Evolutionary conservation across 148 eudicot genomes (phyloP), one percentile per base, ranked within the genome.

Genomic region (Cornus florida): DNA sequence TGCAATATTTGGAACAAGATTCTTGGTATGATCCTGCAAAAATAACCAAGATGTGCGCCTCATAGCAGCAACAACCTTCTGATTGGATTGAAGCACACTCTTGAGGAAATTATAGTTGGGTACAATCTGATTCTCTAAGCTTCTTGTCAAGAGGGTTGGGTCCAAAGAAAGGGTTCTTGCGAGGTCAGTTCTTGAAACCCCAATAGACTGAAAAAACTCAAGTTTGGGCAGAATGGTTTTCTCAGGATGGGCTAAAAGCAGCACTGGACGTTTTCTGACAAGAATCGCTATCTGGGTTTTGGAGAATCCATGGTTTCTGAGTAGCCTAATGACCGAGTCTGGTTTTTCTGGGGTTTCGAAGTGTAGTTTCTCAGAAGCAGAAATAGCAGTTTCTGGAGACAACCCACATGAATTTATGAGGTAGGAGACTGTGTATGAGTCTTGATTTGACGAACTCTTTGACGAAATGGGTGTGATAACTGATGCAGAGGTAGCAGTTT

Each of bases 161-260:
- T 50, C 67, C 4, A 53, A 46, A 13, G 77, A 77, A n/a, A 73
- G 2, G 16, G 19, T 68, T 7, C 2, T 62, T 7, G 73, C 69
- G 10, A 82, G 67, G 35, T 71, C 57, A 53, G 31, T 32, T 0
- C 14, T 16, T 3, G 84, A 71, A 19, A 82, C 6, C 14, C 80
- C 84, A 32, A 82, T 72, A 3, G 73, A 77, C 9, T 20, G 35
- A 43, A 77, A 82, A 72, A 78, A 82, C 59, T 77, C 70, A 12
- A 82, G 57, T 79, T 78, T 77, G 22, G 84, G 84, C 81, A 73
- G 12, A 72, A 82, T 69, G 75, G 70, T 77, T 46, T 41, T 68
- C 38, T 77, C 22, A 11, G 82, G 67, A 67, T 72, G 19, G 35
- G 57, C 7, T 23, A 22, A 78, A 76, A 82, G 81, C 6, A 82